phyloP scores from a whole-genome alignment of 768 basidiomycete species.

The Sarcodon sp. region DNA sequence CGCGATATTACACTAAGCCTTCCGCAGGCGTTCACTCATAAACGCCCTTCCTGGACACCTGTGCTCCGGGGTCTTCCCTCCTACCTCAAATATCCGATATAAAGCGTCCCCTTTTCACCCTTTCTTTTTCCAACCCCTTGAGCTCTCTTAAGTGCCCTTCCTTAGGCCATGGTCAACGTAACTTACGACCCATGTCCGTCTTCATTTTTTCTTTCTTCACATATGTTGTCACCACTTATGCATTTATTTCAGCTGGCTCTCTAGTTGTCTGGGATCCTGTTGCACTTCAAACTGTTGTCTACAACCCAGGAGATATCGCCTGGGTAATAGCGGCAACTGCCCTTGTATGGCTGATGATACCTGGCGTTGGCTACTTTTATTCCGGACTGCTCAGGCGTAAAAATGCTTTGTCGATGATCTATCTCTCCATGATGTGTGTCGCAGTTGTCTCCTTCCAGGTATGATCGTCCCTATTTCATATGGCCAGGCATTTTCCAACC shows the following conservation, averaged over 20 bases:
- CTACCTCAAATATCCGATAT: background rate
- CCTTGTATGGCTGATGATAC: constrained; percentile 61
- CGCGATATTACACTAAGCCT: background rate
- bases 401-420: constrained; percentile 88
- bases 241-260: constrained; percentile 21
- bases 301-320: constrained; percentile 54
- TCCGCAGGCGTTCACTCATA: background rate
- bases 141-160: too few relatives aligned
- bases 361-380: constrained; percentile 75
- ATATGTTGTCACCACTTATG: background rate
- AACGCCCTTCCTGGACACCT: background rate
- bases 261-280: constrained; percentile 18
- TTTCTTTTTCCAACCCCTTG: too few relatives aligned
- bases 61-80: background rate
- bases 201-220: background rate
- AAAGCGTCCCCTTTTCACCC: constrained; percentile 1
- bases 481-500: background rate
- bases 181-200: constrained; percentile 28
- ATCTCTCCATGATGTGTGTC: constrained; percentile 60
- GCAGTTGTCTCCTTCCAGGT: constrained; percentile 83
- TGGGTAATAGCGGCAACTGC: constrained; percentile 67
- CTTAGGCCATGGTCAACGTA: constrained; percentile 25
- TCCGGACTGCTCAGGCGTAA: constrained; percentile 86
- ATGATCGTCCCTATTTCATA: background rate
- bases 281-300: constrained; percentile 16